Evolutionary conservation across 2,329 filamentous ascomycete genomes (phyloP).

Genomic region (Elsinoe australis): DNA sequence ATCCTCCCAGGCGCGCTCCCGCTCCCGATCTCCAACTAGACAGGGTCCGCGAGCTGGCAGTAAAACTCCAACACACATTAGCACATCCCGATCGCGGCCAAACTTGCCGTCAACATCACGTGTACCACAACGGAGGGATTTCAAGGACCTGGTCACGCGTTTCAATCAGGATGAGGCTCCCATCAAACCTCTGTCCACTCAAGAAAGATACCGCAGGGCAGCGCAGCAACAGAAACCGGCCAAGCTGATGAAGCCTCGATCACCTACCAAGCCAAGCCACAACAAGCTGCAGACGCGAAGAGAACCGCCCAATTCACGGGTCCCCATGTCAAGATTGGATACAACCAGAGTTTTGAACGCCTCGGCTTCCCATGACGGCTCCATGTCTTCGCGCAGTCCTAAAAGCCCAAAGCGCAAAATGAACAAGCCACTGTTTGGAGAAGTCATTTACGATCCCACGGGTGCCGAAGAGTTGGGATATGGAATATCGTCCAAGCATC

Average conservation of each 20-base stretch:
- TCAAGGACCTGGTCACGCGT: conserved; percentile 70
- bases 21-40: conserved; percentile 16
- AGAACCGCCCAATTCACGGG: not conserved
- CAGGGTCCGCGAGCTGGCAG: not conserved
- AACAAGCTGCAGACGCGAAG: conserved; percentile 25
- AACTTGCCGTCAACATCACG: conserved; percentile 27
- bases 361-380: conserved; percentile 15
- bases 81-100: conserved; percentile 26
- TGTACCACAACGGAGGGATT: conserved; percentile 52
- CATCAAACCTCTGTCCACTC: conserved; percentile 23
- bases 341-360: conserved; percentile 4
- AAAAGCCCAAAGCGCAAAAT: conserved; percentile 14
- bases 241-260: conserved; percentile 20
- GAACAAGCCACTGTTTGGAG: conserved; percentile 61
- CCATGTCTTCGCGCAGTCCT: conserved; percentile 4
- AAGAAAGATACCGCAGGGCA: conserved; percentile 25
- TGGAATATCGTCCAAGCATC: conserved; percentile 43
- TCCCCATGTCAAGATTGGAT: conserved; percentile 5
- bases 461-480: conserved; percentile 49
- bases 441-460: conserved; percentile 57
- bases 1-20: conserved; percentile 11
- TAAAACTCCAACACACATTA: conserved; percentile 17
- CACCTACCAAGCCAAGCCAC: conserved; percentile 24
- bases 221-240: conserved; percentile 21
- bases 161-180: conserved; percentile 54